Evolutionary conservation across 306 rosid genomes (phyloP).

Genomic region (Carpinus fangiana): DNA sequence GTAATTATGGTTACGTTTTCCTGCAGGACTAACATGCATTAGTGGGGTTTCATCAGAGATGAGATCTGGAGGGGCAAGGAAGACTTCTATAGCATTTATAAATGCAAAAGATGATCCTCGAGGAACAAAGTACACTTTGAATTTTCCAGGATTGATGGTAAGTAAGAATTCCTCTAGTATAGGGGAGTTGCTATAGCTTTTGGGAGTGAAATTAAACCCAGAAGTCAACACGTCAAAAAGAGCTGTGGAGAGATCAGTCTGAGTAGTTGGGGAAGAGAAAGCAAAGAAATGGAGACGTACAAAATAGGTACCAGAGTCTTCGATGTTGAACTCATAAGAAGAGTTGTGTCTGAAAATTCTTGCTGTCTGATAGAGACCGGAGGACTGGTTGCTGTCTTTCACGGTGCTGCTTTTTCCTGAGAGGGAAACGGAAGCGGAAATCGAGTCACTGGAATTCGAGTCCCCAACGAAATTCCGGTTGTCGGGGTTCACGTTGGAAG

Average conservation of each 20-base stretch:
- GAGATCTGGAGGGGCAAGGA: slow-evolving; percentile 31
- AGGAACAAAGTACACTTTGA: slow-evolving; percentile 35
- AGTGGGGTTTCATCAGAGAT: neutral
- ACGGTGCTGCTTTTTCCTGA: neutral
- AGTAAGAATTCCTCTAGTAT: slow-evolving; percentile 37
- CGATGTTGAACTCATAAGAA: slow-evolving; percentile 29
- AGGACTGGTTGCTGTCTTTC: neutral
- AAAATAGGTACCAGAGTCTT: slow-evolving; percentile 13
- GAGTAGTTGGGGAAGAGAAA: slow-evolving; percentile 21
- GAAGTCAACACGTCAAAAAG: slow-evolving; percentile 39
- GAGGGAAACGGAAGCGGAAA: slow-evolving; percentile 4
- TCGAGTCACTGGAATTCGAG: neutral
- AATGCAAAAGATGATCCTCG: slow-evolving; percentile 42
- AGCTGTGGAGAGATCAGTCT: slow-evolving; percentile 28
- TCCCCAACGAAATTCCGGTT: slow-evolving; percentile 35
- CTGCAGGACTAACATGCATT: slow-evolving; percentile 1
- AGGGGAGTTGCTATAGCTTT: slow-evolving; percentile 7
- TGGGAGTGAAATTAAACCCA: slow-evolving; percentile 31
- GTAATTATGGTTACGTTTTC: neutral
- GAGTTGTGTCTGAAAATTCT: slow-evolving; percentile 31
- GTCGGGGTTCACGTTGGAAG: neutral
- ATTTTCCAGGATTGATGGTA: neutral
- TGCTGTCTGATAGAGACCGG: slow-evolving; percentile 24
- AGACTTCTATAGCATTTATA: slow-evolving; percentile 55
- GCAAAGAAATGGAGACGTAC: slow-evolving; percentile 54